A percentile compares a stretch with the other conserved stretches of the same genome.
phyloP scores from a whole-genome alignment of 2,329 filamentous ascomycete genomes.

The Lasiodiplodia sp. region DNA sequence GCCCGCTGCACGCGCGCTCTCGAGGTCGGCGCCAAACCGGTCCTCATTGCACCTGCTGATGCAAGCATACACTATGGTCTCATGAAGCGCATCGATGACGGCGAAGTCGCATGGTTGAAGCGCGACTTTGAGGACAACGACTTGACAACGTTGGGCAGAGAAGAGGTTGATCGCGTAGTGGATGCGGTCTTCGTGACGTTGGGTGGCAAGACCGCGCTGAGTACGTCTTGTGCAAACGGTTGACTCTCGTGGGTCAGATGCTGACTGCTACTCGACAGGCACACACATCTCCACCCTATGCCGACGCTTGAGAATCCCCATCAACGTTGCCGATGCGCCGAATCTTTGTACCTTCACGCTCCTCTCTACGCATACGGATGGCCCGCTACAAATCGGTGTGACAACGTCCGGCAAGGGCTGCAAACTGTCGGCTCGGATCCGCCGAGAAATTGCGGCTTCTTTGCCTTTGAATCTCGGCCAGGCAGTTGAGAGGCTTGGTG shows the following conservation, averaged over 20 bases:
- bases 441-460: conserved; percentile 83
- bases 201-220: conserved; percentile 57
- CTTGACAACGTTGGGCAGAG: conserved; percentile 77
- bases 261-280: conserved; percentile 50
- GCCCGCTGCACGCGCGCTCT: conserved; percentile 81
- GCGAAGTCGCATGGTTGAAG: conserved; percentile 70
- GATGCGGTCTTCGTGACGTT: conserved; percentile 91
- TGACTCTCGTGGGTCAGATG: conserved; percentile 26
- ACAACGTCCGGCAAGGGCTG: conserved; percentile 95
- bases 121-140: conserved; percentile 74
- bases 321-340: conserved; percentile 91
- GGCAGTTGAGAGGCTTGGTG: conserved; percentile 80
- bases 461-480: conserved; percentile 77
- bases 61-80: conserved; percentile 67
- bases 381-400: conserved; percentile 91
- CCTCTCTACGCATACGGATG: conserved; percentile 86
- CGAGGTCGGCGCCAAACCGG: conserved; percentile 79
- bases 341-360: conserved; percentile 88
- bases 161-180: conserved; percentile 78
- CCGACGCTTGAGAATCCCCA: conserved; percentile 79
- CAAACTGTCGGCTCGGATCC: conserved; percentile 88
- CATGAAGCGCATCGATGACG: conserved; percentile 70
- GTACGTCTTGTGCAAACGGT: conserved; percentile 44
- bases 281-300: conserved; percentile 77
- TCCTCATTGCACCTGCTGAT: conserved; percentile 76